These are phyloP conservation scores for Tylopilus balloui DNA, from an alignment of 768 basidiomycete species.

Conservation along the genomic window DNA sequence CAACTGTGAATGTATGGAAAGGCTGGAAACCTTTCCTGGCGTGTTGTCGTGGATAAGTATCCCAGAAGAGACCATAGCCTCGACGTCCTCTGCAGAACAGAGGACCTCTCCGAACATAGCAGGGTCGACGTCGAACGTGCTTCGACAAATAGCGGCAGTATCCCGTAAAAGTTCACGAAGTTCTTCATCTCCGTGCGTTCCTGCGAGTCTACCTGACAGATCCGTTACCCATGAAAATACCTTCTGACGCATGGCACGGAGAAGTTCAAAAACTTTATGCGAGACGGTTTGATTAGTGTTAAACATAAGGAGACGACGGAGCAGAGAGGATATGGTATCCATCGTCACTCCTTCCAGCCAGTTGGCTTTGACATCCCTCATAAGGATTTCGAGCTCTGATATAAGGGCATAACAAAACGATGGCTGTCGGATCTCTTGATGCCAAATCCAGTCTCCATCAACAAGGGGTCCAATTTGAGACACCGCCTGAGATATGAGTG, in stretches of 20 bases:
- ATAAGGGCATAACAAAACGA: constrained; percentile 31
- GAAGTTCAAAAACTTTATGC: constrained; percentile 26
- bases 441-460: constrained; percentile 32
- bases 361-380: constrained; percentile 31
- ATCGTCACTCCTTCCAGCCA: constrained; percentile 37
- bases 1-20: constrained; percentile 6
- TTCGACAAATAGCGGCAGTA: constrained; percentile 38
- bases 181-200: constrained; percentile 19
- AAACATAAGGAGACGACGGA: constrained; percentile 34
- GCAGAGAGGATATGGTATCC: constrained; percentile 31
- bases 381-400: constrained; percentile 31
- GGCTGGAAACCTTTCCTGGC: constrained; percentile 5
- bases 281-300: constrained; percentile 11
- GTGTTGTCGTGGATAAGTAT: constrained; percentile 28
- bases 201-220: constrained; percentile 22
- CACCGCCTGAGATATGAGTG: constrained; percentile 40
- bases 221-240: constrained; percentile 36
- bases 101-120: constrained; percentile 1
- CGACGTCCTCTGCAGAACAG: constrained; percentile 21
- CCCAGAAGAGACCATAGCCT: constrained; percentile 19
- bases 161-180: constrained; percentile 29
- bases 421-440: constrained; percentile 30
- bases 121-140: constrained; percentile 28
- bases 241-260: constrained; percentile 31
- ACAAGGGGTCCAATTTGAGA: constrained; percentile 39